These are phyloP conservation scores for Paspalum vaginatum DNA, from an alignment of 176 grass and related monocot species.

Conservation along the genomic window DNA sequence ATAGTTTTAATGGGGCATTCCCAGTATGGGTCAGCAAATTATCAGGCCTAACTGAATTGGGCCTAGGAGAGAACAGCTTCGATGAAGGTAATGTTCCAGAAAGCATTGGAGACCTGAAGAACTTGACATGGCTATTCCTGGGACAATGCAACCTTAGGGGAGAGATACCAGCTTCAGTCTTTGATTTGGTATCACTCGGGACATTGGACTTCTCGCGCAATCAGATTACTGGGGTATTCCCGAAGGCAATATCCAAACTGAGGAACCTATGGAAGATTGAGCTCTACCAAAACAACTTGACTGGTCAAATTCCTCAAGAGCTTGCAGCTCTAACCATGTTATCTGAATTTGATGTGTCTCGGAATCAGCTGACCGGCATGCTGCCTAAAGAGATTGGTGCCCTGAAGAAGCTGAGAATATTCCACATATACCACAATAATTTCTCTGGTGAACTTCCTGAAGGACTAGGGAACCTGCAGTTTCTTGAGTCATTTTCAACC, in stretches of 20 bases:
- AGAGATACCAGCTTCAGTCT: constrained; percentile 70
- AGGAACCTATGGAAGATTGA: constrained; percentile 89
- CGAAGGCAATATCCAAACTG: constrained; percentile 74
- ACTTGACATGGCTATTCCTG: constrained; percentile 85
- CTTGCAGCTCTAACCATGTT: constrained; percentile 62
- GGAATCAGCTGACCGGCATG: constrained; percentile 71
- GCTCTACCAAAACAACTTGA: constrained; percentile 93
- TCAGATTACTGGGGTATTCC: constrained; percentile 73
- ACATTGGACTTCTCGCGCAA: constrained; percentile 93
- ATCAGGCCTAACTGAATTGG: constrained; percentile 55
- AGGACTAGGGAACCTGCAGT: constrained; percentile 66
- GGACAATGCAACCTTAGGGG: constrained; percentile 83
- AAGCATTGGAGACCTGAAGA: constrained; percentile 80
- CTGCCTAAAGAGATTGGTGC: constrained; percentile 60
- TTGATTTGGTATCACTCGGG: constrained; percentile 62
- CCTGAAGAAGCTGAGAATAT: constrained; percentile 74
- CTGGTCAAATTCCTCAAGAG: constrained; percentile 82
- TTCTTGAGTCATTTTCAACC: constrained; percentile 87
- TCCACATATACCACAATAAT: constrained; percentile 83
- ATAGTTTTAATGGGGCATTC: constrained; percentile 68
- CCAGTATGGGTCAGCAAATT: constrained; percentile 70
- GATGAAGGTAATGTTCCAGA: constrained; percentile 63
- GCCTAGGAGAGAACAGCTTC: constrained; percentile 86
- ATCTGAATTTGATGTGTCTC: constrained; percentile 93
- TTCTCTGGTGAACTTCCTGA: constrained; percentile 82